Evolutionary conservation across 202 grass and related monocot genomes (phyloP), one percentile per base, ranked within the genome.

Genomic region (Panicum hallii): DNA sequence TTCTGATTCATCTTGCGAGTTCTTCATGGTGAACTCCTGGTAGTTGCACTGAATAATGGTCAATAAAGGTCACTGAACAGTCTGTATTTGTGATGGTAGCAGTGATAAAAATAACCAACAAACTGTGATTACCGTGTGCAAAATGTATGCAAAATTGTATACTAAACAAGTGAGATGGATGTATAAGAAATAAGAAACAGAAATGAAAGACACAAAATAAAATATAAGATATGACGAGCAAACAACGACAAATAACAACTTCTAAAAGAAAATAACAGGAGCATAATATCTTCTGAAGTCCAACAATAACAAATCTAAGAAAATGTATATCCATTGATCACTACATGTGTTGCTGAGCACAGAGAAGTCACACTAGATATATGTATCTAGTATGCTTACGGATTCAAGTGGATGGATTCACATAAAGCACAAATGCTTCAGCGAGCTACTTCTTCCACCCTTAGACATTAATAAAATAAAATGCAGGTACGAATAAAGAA

Each of bases 11-110:
- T 67, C 79, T 34, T 83, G 71, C 7, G 43, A 78, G 67, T 42
- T 83, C 41, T 42, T 79, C 79, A 87, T 87, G 50, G 4, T 45
- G 67, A 82, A 67, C 41, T 83, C 58, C 67, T 78, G 4, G 67
- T 9, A 71, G 36, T n/a, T 9, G 7, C 50, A 60, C 41, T 63
- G 78, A 57, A 58, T 23, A 81, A 45, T 13, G 63, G 23, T 40
- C 16, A 41, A 44, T 34, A 28, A 32, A 90, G 70, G 16, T 70
- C 64, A 58, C 10, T 34, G 54, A 46, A 47, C 57, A 74, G 44
- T 74, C 10, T 58, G 38, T 42, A 57, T 17, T 82, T 42, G 15
- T 22, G 1, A 82, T 15, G 23, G 7, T 44, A 52, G 6, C 23
- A 42, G 14, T 77, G 46, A 63, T 32, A 30, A 60, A 50, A 77